phyloP scores from a whole-genome alignment of 139 green algal species.

The Volvox africanus region DNA sequence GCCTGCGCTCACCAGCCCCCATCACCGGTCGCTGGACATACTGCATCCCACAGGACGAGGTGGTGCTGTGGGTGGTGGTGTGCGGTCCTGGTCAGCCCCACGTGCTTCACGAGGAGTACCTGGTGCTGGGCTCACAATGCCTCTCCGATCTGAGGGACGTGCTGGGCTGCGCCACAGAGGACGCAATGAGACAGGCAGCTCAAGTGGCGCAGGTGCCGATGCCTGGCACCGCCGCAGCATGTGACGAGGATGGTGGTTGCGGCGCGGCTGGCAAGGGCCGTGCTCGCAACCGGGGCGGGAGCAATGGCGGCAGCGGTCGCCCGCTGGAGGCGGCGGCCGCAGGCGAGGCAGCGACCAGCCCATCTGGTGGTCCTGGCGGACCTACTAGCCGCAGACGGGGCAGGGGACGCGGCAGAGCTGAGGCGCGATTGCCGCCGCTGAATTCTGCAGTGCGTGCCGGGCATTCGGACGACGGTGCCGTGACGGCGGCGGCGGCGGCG shows the following conservation, averaged over 20 bases:
- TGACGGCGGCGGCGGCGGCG: background rate
- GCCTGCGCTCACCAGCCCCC: no score
- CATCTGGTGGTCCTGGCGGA: background rate
- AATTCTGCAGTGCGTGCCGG: background rate
- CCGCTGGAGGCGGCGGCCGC: background rate
- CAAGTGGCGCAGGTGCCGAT: background rate
- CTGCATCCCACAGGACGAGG: conserved; percentile 11
- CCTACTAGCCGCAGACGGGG: background rate
- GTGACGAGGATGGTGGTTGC: background rate
- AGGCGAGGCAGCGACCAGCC: background rate
- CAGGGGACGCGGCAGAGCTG: no score
- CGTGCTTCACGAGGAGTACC: conserved; percentile 24
- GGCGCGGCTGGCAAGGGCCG: background rate
- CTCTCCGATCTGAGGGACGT: conserved; percentile 36
- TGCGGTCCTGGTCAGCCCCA: conserved; percentile 19
- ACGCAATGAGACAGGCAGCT: conserved; percentile 26
- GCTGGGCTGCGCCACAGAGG: conserved; percentile 35
- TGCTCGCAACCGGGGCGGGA: background rate
- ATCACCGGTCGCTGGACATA: no score
- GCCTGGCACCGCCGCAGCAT: background rate
- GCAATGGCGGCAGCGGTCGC: background rate
- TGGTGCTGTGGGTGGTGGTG: conserved; percentile 42
- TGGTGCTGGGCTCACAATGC: background rate
- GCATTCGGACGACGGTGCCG: background rate
- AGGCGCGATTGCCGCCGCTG: no score